Evolutionary conservation across 2,329 filamentous ascomycete species (phyloP), one percentile per base, ranked within the genome.

Genomic region (Zalaria obscura): DNA sequence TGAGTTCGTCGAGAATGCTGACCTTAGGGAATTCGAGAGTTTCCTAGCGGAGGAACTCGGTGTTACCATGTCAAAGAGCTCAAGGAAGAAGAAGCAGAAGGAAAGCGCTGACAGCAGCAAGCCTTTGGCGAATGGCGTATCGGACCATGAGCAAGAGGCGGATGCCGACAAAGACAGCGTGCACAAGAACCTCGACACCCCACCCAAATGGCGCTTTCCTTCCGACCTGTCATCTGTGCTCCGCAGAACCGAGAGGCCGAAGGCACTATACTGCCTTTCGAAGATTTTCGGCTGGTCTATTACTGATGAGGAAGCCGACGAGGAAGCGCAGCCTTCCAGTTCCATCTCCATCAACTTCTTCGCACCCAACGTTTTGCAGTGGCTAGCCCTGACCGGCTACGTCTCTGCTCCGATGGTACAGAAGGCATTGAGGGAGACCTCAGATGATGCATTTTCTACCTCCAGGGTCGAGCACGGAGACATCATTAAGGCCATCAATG

Each of bases 181-280:
- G 18, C 18, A 18, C 18, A 18, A 18, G 18, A 18, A 18, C 18
- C 18, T 18, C 18, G 25, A 7, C 9, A 9, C 34, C 6, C 6
- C 32, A n/a, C 29, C 29, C 7, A n/a, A 32, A 32, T 32, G 29
- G 29, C 7, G n/a, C 27, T 56, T 54, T 35, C 57, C 50, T 27
- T 50, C 48, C 41, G 49, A 45, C 27, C 50, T 54, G 33, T 49
- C 54, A 37, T 55, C 55, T 41, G 49, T 61, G 26, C 75, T 78
- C 51, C 64, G 71, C 11, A 62, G 69, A 5, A 70, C 73, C 4
- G 78, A 85, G 55, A 71, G 76, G 26, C 71, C 76, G 46, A 82
- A 80, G 72, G 68, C 83, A 3, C 57, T 78, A 11, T 72, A 68
- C 50, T 60, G 67, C 3, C 50, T 74, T 3, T 60, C 63, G 41